A percentile compares a stretch with the other conserved stretches of the same genome.
Conservation (phyloP, 2,329 filamentous ascomycete species). For the Ilyonectria robusta region DNA sequence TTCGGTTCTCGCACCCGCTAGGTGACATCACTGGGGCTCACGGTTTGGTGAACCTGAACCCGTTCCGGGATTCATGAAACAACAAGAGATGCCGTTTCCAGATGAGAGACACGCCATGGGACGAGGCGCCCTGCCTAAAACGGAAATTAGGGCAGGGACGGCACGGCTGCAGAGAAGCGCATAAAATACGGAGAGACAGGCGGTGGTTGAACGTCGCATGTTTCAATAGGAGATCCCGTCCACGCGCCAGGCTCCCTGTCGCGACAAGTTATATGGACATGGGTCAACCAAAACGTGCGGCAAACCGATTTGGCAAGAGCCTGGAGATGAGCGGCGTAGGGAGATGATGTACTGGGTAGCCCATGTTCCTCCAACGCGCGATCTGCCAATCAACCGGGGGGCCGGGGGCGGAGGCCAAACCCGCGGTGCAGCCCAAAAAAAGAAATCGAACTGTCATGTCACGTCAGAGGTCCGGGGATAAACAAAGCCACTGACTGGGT, state of each 20-base stretch:
- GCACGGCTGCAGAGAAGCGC: slow-evolving; percentile 19
- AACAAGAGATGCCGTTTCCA: slow-evolving; percentile 16
- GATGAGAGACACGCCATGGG: slow-evolving; percentile 2
- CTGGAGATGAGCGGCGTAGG: slow-evolving; percentile 24
- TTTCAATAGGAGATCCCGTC: slow-evolving; percentile 40
- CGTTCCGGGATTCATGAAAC: slow-evolving; percentile 22
- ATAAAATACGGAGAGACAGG: not conserved
- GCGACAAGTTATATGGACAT: slow-evolving; percentile 31
- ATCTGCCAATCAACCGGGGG: slow-evolving; percentile 46
- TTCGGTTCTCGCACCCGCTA: slow-evolving; percentile 10
- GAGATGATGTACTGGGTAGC: slow-evolving; percentile 37
- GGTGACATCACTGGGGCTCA: slow-evolving; percentile 4
- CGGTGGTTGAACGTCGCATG: slow-evolving; percentile 34
- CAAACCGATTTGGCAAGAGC: slow-evolving; percentile 46
- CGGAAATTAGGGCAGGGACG: slow-evolving; percentile 10
- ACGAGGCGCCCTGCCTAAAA: slow-evolving; percentile 11
- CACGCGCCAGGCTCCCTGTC: slow-evolving; percentile 36
- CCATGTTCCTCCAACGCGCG: slow-evolving; percentile 38
- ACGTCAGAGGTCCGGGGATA: slow-evolving; percentile 42
- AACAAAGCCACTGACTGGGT: slow-evolving; percentile 23
- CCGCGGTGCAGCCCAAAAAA: slow-evolving; percentile 41
- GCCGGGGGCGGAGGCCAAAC: slow-evolving; percentile 43
- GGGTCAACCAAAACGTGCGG: slow-evolving; percentile 45
- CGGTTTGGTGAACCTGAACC: slow-evolving; percentile 18
- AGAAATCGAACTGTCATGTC: slow-evolving; percentile 33